Evolutionary conservation across 2,329 filamentous ascomycete genomes (phyloP).

Genomic region (Acarospora socialis): DNA sequence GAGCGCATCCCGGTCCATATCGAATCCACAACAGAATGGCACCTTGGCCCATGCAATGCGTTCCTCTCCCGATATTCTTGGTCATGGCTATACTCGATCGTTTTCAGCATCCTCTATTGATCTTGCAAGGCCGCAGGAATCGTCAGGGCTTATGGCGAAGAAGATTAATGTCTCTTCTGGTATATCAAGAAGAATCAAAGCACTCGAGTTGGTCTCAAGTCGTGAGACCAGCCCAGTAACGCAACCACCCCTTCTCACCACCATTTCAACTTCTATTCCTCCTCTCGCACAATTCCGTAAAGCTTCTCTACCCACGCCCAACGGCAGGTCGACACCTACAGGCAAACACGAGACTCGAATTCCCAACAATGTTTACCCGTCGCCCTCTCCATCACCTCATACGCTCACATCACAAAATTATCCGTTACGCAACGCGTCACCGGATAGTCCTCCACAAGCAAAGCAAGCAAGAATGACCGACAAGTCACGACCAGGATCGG

Average conservation of each 20-base stretch:
- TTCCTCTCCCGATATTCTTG: too few relatives aligned
- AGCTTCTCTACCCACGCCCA: conserved; percentile 23
- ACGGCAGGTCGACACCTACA: conserved; percentile 10
- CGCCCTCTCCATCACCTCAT: conserved; percentile 17
- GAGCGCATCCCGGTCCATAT: conserved; percentile 19
- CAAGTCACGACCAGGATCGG: conserved; percentile 46
- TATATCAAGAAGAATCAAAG: conserved; percentile 90
- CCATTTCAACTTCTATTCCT: conserved; percentile 31
- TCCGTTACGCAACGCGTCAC: conserved; percentile 7
- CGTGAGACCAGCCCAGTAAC: conserved; percentile 27
- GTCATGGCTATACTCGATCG: conserved; percentile 14
- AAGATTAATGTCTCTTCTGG: conserved; percentile 76
- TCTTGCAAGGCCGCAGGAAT: conserved; percentile 20
- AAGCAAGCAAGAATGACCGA: background rate
- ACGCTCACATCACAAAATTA: conserved; percentile 16
- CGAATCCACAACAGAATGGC: conserved; percentile 22
- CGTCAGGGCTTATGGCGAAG: conserved; percentile 46
- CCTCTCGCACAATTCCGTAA: conserved; percentile 41
- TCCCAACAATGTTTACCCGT: conserved; percentile 17
- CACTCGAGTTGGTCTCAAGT: conserved; percentile 62
- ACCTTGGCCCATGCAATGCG: too few relatives aligned
- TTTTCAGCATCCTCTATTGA: conserved; percentile 15
- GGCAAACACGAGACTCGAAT: conserved; percentile 12
- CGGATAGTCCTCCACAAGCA: background rate
- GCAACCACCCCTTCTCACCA: conserved; percentile 19